Evolutionary conservation across 2,329 filamentous ascomycete genomes (phyloP), one percentile per base, ranked within the genome.

Genomic region (Diaporthe caulivora): DNA sequence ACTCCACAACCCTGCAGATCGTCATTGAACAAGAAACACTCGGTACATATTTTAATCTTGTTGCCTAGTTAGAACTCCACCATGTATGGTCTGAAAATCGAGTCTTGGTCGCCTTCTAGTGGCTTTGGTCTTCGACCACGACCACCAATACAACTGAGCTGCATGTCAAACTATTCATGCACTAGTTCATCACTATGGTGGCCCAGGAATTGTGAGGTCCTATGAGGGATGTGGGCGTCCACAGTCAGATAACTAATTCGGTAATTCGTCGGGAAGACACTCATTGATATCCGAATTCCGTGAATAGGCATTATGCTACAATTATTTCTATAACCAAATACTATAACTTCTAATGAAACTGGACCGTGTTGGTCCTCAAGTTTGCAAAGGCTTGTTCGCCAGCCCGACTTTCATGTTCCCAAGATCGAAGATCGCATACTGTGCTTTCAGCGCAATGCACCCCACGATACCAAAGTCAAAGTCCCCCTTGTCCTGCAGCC

Each of bases 391-490:
- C 75, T 81, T 81, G 2, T 76, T 62, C 67, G 85, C 85, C 73
- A 86, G 85, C n/a, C 85, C 85, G 34, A 87, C 76, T 74, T 80
- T 79, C 37, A 80, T 82, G 11, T 82, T 83, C 31, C 82, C 78
- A 11, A 79, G 78, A 53, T 81, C 78, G 71, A 82, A 80, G n/a
- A 81, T 79, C 34, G 80, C 80, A 72, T 80, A 79, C 74, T 80
- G 78, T n/a, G 78, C 76, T 74, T 82, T 82, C 60, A 81, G 75
- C 7, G 78, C 76, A 29, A 81, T 75, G 51, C 80, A 78, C 24
- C 80, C 80, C 49, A 80, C 78, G 21, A 81, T 79, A 57, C 75
- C 76, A 68, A 81, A 80, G 7, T 75, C 74, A 15, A 81, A 74
- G 37, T 57, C 64, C 2, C 62, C 54, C 21, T 75, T 55, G 26